Evolutionary conservation across 352 stramenopile genomes (phyloP).

Genomic region (Globisporangium radiosum): DNA sequence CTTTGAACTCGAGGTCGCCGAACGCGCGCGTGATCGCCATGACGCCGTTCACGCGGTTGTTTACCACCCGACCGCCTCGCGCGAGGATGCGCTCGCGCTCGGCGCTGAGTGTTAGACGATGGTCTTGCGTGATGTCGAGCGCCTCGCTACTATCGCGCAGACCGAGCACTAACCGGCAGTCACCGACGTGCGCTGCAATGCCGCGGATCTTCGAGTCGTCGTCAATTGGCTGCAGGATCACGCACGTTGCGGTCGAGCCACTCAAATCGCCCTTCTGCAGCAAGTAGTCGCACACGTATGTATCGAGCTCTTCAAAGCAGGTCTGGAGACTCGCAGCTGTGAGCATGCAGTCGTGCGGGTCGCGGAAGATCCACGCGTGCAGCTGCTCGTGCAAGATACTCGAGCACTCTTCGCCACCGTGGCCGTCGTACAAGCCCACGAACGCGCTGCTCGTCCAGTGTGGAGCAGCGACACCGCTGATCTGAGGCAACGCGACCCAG

Average conservation of each 20-base stretch:
- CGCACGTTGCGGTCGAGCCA: conserved; percentile 71
- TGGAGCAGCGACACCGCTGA: conserved; percentile 14
- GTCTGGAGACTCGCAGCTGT: conserved; percentile 23
- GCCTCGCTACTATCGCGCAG: conserved; percentile 25
- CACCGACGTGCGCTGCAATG: conserved; percentile 61
- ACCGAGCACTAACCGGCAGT: conserved; percentile 62
- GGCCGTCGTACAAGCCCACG: conserved; percentile 79
- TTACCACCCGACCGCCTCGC: conserved; percentile 59
- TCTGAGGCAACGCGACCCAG: conserved; percentile 45
- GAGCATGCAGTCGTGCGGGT: conserved; percentile 20
- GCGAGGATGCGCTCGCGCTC: conserved; percentile 52
- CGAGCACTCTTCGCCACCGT: conserved; percentile 66
- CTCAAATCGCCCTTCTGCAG: conserved; percentile 67
- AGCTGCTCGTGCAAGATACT: conserved; percentile 73
- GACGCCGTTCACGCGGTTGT: conserved; percentile 79
- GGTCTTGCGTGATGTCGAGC: conserved; percentile 56
- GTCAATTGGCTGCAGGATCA: conserved; percentile 25
- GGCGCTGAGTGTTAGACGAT: conserved; percentile 37
- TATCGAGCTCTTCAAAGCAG: conserved; percentile 60
- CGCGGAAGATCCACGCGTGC: conserved; percentile 54
- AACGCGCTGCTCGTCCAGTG: conserved; percentile 30
- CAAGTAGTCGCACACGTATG: conserved; percentile 62
- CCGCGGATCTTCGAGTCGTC: conserved; percentile 15
- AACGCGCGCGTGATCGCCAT: conserved; percentile 85
- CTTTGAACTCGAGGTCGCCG: conserved; percentile 82